Evolutionary conservation across 495 filamentous ascomycete species (phyloP).

Genomic region (Neohortaea acidophila): DNA sequence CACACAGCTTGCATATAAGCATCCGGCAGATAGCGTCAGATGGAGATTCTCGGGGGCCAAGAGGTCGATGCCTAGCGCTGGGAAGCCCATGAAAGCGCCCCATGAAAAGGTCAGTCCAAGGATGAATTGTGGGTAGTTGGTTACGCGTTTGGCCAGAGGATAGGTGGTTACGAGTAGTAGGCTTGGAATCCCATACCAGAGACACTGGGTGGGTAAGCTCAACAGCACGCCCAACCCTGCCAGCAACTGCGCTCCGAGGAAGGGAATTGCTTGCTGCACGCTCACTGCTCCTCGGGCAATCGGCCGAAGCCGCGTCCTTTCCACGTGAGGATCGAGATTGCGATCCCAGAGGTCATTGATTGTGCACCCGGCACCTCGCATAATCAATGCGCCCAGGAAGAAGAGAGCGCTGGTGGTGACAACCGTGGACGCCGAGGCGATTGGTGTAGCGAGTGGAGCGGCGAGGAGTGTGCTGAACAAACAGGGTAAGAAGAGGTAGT

Average conservation of each 20-base stretch:
- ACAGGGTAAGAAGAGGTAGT: conserved; percentile 92
- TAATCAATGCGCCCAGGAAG: conserved; percentile 74
- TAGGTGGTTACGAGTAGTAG: conserved; percentile 69
- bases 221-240: conserved; percentile 68
- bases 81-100: conserved; percentile 95
- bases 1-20: conserved; percentile 71
- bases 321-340: conserved; percentile 80
- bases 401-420: conserved; percentile 59
- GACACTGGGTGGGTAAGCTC: conserved; percentile 69
- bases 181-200: conserved; percentile 78
- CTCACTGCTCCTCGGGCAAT: conserved; percentile 76
- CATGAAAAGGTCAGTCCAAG: conserved; percentile 89
- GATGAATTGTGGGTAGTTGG: conserved; percentile 86
- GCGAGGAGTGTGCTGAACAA: conserved; percentile 69
- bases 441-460: conserved; percentile 44
- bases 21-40: conserved; percentile 50
- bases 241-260: conserved; percentile 66
- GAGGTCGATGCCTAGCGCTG: conserved; percentile 74
- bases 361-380: conserved; percentile 95
- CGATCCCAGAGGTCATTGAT: conserved; percentile 98
- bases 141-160: conserved; percentile 84
- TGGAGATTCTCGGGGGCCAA: conserved; percentile 46
- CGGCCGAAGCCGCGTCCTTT: conserved; percentile 70
- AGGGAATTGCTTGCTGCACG: conserved; percentile 58
- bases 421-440: conserved; percentile 41